Percentiles rank a stretch among this genome's conserved stretches.
These are phyloP conservation scores for Backusella liffmaniae DNA, from an alignment of 192 early-diverging fungal genomes.

Conservation along the genomic window DNA sequence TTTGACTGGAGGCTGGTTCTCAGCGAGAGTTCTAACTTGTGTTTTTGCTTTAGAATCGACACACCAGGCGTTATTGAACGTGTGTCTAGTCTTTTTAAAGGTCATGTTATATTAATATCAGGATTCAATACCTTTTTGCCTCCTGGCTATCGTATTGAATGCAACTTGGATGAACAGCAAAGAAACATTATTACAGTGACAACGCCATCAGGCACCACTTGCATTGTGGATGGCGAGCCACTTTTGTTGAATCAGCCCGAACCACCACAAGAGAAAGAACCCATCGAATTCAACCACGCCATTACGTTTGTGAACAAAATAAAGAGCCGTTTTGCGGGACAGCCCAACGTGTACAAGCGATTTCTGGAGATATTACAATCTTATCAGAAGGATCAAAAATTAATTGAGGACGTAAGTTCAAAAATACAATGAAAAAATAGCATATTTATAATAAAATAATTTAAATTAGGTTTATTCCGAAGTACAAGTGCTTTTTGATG, in stretches of 20 bases:
- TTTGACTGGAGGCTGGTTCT: constrained; percentile 11
- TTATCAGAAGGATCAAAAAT: constrained; percentile 93
- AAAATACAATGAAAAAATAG: neutral
- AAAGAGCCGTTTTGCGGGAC: constrained; percentile 81
- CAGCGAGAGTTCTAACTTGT: neutral
- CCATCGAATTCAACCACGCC: constrained; percentile 96
- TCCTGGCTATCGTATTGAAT: constrained; percentile 93
- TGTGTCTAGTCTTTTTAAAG: constrained; percentile 90
- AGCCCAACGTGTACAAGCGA: constrained; percentile 94
- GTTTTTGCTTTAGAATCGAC: constrained; percentile 39
- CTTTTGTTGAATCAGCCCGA: neutral
- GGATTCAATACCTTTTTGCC: constrained; percentile 99
- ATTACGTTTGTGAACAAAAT: constrained; percentile 99
- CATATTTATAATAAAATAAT: neutral
- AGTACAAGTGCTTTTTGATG: constrained; percentile 84
- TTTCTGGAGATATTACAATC: constrained; percentile 97
- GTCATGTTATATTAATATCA: constrained; percentile 83
- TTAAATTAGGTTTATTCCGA: constrained; percentile 80
- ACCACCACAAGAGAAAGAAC: constrained; percentile 48
- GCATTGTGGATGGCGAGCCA: constrained; percentile 40
- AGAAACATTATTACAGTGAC: constrained; percentile 78
- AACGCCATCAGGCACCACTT: constrained; percentile 70
- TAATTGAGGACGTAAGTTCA: constrained; percentile 79
- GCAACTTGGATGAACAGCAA: constrained; percentile 72
- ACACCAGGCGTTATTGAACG: constrained; percentile 94